Evolutionary conservation across 306 rosid species (phyloP).

Genomic region (Vigna angularis): DNA sequence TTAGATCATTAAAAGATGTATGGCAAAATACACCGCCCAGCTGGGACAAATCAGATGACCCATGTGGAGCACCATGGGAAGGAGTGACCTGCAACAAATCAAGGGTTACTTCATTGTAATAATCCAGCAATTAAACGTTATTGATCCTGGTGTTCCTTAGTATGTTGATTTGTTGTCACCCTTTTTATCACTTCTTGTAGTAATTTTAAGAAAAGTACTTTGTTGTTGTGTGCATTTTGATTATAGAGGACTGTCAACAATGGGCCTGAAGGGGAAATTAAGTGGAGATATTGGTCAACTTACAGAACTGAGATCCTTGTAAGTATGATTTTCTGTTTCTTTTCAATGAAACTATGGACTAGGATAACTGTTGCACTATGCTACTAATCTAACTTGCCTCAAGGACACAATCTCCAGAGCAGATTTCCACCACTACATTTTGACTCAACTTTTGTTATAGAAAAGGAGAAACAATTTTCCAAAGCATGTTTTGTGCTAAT

Average conservation of each 20-base stretch:
- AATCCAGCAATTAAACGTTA: slow-evolving; percentile 13
- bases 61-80: slow-evolving; percentile 86
- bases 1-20: slow-evolving; percentile 61
- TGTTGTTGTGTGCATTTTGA: slow-evolving; percentile 14
- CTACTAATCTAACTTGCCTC: background rate
- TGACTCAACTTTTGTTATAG: background rate
- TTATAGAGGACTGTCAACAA: slow-evolving; percentile 71
- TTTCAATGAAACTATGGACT: background rate
- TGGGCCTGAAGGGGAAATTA: slow-evolving; percentile 74
- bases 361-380: slow-evolving; percentile 10
- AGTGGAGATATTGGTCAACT: slow-evolving; percentile 75
- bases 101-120: slow-evolving; percentile 86
- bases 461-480: slow-evolving; percentile 24
- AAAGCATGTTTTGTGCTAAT: slow-evolving; percentile 26
- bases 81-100: slow-evolving; percentile 82
- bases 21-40: slow-evolving; percentile 85
- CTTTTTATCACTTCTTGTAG: slow-evolving; percentile 15
- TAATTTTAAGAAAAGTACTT: slow-evolving; percentile 6
- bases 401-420: background rate
- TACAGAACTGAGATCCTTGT: slow-evolving; percentile 75
- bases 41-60: slow-evolving; percentile 81
- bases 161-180: background rate
- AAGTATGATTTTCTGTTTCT: slow-evolving; percentile 44
- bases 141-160: slow-evolving; percentile 13
- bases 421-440: background rate